phyloP scores from a whole-genome alignment of 805 yeast genomes.

The Torulaspora maleeae region DNA sequence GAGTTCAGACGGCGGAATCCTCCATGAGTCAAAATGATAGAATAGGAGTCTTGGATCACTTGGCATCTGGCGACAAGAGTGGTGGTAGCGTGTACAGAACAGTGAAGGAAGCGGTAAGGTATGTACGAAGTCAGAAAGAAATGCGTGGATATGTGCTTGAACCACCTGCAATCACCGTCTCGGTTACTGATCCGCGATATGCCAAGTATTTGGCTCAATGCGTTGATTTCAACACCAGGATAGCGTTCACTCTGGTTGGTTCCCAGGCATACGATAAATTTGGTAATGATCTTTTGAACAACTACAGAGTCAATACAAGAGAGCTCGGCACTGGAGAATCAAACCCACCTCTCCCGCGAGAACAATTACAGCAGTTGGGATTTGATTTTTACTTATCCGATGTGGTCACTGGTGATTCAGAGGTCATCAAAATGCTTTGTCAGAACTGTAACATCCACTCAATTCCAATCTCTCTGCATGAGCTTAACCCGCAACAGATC shows the following conservation, averaged over 20 bases:
- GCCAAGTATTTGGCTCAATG: slow-evolving; percentile 56
- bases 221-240: slow-evolving; percentile 48
- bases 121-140: slow-evolving; percentile 34
- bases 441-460: slow-evolving; percentile 45
- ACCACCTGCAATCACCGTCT: slow-evolving; percentile 68
- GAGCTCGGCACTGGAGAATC: slow-evolving; percentile 32
- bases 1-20: slow-evolving; percentile 36
- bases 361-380: slow-evolving; percentile 47
- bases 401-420: slow-evolving; percentile 63
- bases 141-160: slow-evolving; percentile 51
- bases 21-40: slow-evolving; percentile 47
- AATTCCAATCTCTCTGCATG: slow-evolving; percentile 60
- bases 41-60: slow-evolving; percentile 42
- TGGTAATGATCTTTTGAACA: slow-evolving; percentile 42
- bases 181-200: slow-evolving; percentile 45
- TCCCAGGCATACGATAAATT: slow-evolving; percentile 46
- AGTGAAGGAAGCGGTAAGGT: slow-evolving; percentile 34
- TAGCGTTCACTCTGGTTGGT: slow-evolving; percentile 60
- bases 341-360: slow-evolving; percentile 28
- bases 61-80: slow-evolving; percentile 2
- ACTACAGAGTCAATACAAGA: slow-evolving; percentile 55
- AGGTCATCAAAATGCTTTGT: slow-evolving; percentile 69
- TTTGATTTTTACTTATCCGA: slow-evolving; percentile 80
- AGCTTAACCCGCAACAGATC: slow-evolving; percentile 41
- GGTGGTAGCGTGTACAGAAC: slow-evolving; percentile 28